These are phyloP conservation scores for Solanum pennellii DNA, from an alignment of 257 asterid genomes.

Conservation along the genomic window DNA sequence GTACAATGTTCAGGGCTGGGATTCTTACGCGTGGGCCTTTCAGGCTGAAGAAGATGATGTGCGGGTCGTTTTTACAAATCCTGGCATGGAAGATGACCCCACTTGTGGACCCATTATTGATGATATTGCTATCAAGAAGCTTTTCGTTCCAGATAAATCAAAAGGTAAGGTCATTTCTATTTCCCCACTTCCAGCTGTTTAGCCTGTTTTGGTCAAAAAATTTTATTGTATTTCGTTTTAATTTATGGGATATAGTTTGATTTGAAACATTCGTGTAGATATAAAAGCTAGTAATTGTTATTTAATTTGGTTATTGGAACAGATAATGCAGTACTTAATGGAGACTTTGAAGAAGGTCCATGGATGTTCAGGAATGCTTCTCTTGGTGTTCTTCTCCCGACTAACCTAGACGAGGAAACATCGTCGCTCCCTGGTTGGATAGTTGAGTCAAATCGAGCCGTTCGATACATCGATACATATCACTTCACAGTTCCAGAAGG, in stretches of 20 bases:
- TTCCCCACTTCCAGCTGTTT: background rate
- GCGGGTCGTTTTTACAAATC: constrained; percentile 50
- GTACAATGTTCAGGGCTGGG: constrained; percentile 92
- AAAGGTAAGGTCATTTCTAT: constrained; percentile 37
- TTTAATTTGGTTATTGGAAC: background rate
- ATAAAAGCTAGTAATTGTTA: background rate
- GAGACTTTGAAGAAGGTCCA: constrained; percentile 94
- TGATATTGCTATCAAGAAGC: constrained; percentile 84
- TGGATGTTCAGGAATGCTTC: constrained; percentile 90
- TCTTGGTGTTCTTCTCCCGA: constrained; percentile 81
- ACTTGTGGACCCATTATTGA: constrained; percentile 95
- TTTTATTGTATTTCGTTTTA: too few species aligned
- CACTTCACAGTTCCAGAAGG: constrained; percentile 78
- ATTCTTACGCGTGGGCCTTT: constrained; percentile 86
- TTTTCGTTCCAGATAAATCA: constrained; percentile 58
- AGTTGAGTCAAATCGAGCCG: constrained; percentile 89
- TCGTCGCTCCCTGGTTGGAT: constrained; percentile 95
- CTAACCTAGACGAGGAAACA: constrained; percentile 78
- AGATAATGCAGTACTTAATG: constrained; percentile 78
- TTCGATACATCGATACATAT: constrained; percentile 69
- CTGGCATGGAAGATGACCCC: constrained; percentile 99
- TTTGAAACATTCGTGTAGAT: background rate
- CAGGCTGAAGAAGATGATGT: constrained; percentile 47
- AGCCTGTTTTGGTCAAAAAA: background rate
- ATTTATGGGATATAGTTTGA: too few species aligned